Evolutionary conservation across 225 moss, liverwort and hornwort species (phyloP), one percentile per base, ranked within the genome.

Genomic region (Physcomitrium patens): DNA sequence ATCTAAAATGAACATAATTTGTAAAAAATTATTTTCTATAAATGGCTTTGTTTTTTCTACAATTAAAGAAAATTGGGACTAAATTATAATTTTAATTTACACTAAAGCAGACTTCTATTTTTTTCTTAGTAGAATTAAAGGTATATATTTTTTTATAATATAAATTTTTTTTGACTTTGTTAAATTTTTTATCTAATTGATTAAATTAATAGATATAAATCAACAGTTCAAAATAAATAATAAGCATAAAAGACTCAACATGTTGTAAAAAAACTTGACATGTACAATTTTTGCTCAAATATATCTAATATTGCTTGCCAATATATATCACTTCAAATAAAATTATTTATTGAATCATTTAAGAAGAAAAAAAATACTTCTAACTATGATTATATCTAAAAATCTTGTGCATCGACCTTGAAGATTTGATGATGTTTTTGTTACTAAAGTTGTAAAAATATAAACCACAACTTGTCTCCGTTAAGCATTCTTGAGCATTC

Each of bases 101-200:
- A 76, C 81, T 79, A 76, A 96, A 85, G 78, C 86, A 81, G 48
- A 93, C 78, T 42, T 92, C 96, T 93, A 96, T 96, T 69, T 87
- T 86, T 67, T 96, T 96, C 86, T 96, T 96, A 3, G 84, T 91
- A 24, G 95, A 96, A 79, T 90, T 96, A 77, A 96, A 96, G 31
- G 95, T 86, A 77, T 93, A 93, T 60, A 96, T 89, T 24, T 84
- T 70, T 76, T 48, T n/a, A 88, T 80, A 61, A 28, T 57, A 53
- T 76, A 62, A 17, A 71, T 68, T 71, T 82, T 80, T 73, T 74
- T 93, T 18, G 93, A 78, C 7, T 92, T 86, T n/a, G n/a, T n/a
- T n/a, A 44, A 96, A 96, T 73, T 79, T 90, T 69, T 91, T 90
- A 62, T 93, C 96, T 57, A 96, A 64, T 89, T 95, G 87, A 54